These are phyloP conservation scores for Quercus agrifolia DNA, from an alignment of 306 rosid species.

Conservation along the genomic window DNA sequence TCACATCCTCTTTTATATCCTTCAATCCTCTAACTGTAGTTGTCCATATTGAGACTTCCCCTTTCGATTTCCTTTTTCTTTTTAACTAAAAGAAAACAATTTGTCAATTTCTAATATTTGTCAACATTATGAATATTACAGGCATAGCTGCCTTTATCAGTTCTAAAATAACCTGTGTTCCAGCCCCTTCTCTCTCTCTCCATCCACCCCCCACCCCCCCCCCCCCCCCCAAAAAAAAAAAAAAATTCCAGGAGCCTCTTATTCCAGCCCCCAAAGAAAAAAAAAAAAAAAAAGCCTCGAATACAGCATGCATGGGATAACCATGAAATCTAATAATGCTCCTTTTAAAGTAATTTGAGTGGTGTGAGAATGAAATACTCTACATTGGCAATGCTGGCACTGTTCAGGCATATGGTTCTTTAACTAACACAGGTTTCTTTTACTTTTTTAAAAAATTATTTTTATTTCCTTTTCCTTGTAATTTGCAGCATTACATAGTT, in stretches of 20 bases:
- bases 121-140: not conserved
- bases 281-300: too few species aligned
- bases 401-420: not conserved
- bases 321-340: not conserved
- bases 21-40: not conserved
- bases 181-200: too few species aligned
- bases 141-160: not conserved
- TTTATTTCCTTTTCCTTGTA: not conserved
- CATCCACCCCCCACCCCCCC: fast-evolving
- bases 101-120: not conserved
- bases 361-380: not conserved
- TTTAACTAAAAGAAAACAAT: not conserved
- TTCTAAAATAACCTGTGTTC: not conserved
- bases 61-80: not conserved
- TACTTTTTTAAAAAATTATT: too few species aligned
- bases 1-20: not conserved
- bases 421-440: not conserved
- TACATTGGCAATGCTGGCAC: not conserved
- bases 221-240: too few species aligned
- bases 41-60: too few species aligned
- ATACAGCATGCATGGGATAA: not conserved
- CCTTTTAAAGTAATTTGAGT: not conserved
- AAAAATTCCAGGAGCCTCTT: too few species aligned
- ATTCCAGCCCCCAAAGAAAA: too few species aligned
- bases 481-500: slow-evolving; percentile 56